Percentiles rank a stretch among this genome's conserved stretches.
phyloP scores from a whole-genome alignment of 2,329 filamentous ascomycete species.

The Epichloe gansuensis region DNA sequence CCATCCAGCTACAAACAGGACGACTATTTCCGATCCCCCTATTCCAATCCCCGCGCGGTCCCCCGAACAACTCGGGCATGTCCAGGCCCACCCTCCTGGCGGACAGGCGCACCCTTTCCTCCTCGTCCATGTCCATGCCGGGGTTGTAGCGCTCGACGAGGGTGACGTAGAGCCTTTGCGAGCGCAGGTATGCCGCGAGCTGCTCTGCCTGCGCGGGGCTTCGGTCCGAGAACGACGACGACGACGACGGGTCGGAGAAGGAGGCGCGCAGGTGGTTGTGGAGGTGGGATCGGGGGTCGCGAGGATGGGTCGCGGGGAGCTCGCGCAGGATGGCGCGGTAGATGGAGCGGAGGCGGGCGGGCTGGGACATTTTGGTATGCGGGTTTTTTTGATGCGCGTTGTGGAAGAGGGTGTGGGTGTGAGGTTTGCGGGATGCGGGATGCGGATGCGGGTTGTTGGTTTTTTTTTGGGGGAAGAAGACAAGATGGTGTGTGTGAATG shows the following conservation, averaged over 20 bases:
- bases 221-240: conserved; percentile 11
- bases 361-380: background rate
- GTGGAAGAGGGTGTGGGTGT: too few species aligned
- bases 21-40: too few species aligned
- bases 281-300: conserved; percentile 44
- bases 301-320: conserved; percentile 55
- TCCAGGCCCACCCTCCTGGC: conserved; percentile 86
- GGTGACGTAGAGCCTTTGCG: conserved; percentile 74
- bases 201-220: conserved; percentile 47
- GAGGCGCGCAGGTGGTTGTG: conserved; percentile 20
- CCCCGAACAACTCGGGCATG: conserved; percentile 52
- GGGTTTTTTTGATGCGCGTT: conserved; percentile 5
- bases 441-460: too few species aligned
- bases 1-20: too few species aligned
- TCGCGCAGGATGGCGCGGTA: conserved; percentile 86
- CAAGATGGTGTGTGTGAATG: too few species aligned
- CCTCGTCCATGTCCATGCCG: conserved; percentile 73
- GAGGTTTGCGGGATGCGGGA: too few species aligned
- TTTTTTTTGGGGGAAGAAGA: too few species aligned
- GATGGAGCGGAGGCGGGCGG: conserved; percentile 53
- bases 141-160: conserved; percentile 89
- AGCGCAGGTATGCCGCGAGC: conserved; percentile 64
- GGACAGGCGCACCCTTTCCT: conserved; percentile 73
- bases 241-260: conserved; percentile 13
- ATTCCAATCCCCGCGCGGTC: background rate